A percentile compares a stretch with the other conserved stretches of the same genome.
Evolutionary conservation across 1,284 basidiomycete genomes (phyloP).

Genomic region (Cryptococcus maquisensis): DNA sequence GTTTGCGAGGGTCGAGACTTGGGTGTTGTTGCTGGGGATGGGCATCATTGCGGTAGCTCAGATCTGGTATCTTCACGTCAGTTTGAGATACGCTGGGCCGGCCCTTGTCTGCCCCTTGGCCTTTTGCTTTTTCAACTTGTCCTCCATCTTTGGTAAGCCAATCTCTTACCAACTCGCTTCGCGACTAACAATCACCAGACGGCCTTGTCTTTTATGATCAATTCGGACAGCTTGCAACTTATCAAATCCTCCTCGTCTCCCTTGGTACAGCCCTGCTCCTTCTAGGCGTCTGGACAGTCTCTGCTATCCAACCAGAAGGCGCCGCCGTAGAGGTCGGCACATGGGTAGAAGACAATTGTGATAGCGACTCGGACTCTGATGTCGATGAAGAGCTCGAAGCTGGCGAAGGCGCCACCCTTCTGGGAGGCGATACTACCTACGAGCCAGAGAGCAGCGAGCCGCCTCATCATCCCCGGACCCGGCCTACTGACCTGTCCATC

Average conservation of each 20-base stretch:
- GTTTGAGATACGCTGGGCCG: conserved; percentile 75
- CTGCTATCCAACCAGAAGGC: conserved; percentile 46
- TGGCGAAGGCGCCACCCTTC: conserved; percentile 19
- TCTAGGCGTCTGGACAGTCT: conserved; percentile 83
- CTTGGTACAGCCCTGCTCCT: conserved; percentile 77
- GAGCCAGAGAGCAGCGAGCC: conserved; percentile 10
- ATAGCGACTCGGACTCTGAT: conserved; percentile 15
- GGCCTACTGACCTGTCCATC: neutral
- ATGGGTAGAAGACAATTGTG: conserved; percentile 46
- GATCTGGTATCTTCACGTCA: conserved; percentile 91
- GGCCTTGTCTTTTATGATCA: conserved; percentile 90
- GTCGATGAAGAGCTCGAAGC: conserved; percentile 20
- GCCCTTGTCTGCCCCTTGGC: conserved; percentile 89
- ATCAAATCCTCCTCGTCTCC: conserved; percentile 69
- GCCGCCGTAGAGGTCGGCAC: conserved; percentile 46
- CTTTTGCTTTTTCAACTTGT: conserved; percentile 93
- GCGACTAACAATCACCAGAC: conserved; percentile 18
- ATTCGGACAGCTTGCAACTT: conserved; percentile 64
- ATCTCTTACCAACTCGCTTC: neutral
- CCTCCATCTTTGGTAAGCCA: conserved; percentile 64
- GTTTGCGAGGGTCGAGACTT: conserved; percentile 57
- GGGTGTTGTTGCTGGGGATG: conserved; percentile 41
- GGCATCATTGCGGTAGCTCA: conserved; percentile 43
- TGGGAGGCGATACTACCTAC: conserved; percentile 15
- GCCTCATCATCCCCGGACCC: neutral